Conservation (phyloP, 768 basidiomycete species). For the Termitomyces sp. region DNA sequence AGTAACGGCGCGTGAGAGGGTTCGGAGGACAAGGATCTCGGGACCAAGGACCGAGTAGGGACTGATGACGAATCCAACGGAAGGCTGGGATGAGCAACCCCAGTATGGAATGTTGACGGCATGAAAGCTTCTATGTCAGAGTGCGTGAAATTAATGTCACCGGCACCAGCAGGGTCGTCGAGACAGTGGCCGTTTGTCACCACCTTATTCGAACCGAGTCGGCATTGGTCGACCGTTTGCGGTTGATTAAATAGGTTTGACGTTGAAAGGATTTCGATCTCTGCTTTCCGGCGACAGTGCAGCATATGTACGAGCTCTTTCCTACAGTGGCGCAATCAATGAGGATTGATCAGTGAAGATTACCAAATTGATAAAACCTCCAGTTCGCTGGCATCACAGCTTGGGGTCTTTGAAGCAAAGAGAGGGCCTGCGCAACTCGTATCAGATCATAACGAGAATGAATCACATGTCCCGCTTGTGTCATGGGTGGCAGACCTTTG, state of each 20-base stretch:
- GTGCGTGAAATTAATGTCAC: not conserved
- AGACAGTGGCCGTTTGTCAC: not conserved
- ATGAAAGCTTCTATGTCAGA: not conserved
- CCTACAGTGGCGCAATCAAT: slow-evolving; percentile 32
- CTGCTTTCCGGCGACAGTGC: slow-evolving; percentile 81
- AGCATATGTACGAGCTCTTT: slow-evolving; percentile 80
- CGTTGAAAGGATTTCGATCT: slow-evolving; percentile 69
- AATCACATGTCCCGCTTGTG: not conserved
- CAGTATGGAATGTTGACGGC: not conserved
- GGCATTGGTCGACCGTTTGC: not conserved
- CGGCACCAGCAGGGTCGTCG: not conserved
- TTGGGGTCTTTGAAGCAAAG: slow-evolving; percentile 48
- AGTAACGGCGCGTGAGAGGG: slow-evolving; percentile 17
- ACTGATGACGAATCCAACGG: slow-evolving; percentile 2
- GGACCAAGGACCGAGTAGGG: not conserved
- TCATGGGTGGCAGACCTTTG: slow-evolving; percentile 48
- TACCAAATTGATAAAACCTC: slow-evolving; percentile 42
- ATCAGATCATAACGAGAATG: not conserved
- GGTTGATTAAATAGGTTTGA: slow-evolving; percentile 2
- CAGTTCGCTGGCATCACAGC: slow-evolving; percentile 50
- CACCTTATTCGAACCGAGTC: not conserved
- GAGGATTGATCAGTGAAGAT: not conserved
- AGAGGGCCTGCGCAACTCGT: slow-evolving; percentile 44
- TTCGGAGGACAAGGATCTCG: not conserved
- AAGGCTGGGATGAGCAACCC: slow-evolving; percentile 2